Base-by-base conservation (phyloP, 306 rosid genomes). In the Quercus cerris region DNA sequence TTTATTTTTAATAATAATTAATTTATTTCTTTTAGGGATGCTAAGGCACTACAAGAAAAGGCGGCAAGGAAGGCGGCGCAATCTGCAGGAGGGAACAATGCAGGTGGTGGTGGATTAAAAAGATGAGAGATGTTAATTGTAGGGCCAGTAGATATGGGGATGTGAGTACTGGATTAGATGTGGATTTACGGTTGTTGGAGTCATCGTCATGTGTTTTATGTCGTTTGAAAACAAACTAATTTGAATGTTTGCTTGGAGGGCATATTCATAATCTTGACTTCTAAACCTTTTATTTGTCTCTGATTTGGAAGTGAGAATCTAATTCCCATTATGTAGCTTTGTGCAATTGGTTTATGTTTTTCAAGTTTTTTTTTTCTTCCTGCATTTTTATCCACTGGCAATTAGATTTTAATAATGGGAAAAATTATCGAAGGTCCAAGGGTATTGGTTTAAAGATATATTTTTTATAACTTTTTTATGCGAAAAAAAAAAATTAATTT, bases 31-130 rank as follows among this genome's bases (percentile, higher is more conserved):
- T 8, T 6, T 78, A 91, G 97, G 79, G 94, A 90, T 77, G 94
- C 94, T 0, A 92, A 90, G 81, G 97, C 97, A 5, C 81, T 90
- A 33, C 97, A 88, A 67, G 94, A 92, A 78, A 92, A 92, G 83
- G 56, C 86, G 1, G 90, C 91, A 2, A 88, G 76, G 88, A 92
- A 92, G 78, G 92, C 91, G 0, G 90, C 41, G 8, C 89, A 89
- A 83, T 83, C 81, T 0, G 86, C 80, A 0, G 89, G 78, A 44
- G 91, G 92, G 73, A 84, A 61, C 70, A 85, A 79, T 74, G 82
- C 85, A 0, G 89, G 88, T 64, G 84, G 87, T 17, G 89, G 90
- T 20, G 90, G 90, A 17, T 85, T 82, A 70, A 85, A 88, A 77
- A 89, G 85, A 54, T 82, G 81, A 54, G 62, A 77, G 62, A 61